phyloP scores from a whole-genome alignment of 495 filamentous ascomycete species.

The Glarea lozoyensis region DNA sequence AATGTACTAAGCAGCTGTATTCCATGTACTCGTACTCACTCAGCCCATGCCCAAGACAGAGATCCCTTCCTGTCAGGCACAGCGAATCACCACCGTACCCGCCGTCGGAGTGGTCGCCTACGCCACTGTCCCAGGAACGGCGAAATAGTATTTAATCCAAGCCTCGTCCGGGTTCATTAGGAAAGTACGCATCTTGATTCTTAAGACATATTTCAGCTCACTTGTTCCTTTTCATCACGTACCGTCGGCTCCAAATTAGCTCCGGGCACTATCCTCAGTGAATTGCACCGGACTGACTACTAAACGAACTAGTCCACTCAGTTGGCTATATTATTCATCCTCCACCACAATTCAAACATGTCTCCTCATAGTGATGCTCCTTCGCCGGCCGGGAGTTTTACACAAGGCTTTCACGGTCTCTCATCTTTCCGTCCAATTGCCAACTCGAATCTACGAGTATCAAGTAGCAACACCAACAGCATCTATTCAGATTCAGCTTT shows the following conservation, averaged over 20 bases:
- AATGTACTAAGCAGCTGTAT: background rate
- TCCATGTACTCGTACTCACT: background rate
- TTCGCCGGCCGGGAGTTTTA: conserved; percentile 35
- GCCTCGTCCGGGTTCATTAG: background rate
- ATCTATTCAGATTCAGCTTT: conserved; percentile 29
- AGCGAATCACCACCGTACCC: conserved; percentile 4
- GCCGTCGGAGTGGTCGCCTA: conserved; percentile 4
- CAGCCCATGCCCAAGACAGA: background rate
- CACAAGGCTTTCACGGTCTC: conserved; percentile 36
- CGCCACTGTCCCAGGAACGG: conserved; percentile 19
- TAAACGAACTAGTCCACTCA: background rate
- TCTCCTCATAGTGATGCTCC: conserved; percentile 43
- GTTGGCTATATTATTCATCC: background rate
- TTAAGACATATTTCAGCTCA: conserved; percentile 2
- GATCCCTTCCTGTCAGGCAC: background rate
- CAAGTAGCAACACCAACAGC: conserved; percentile 27
- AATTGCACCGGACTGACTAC: too few species aligned
- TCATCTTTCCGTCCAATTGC: conserved; percentile 25
- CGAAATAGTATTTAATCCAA: conserved; percentile 15
- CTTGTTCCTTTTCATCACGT: background rate
- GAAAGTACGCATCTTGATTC: conserved; percentile 9
- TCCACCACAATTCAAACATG: conserved; percentile 24
- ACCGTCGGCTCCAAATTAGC: conserved; percentile 3
- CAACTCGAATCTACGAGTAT: conserved; percentile 18
- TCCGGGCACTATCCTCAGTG: background rate